Evolutionary conservation across 148 eudicot species (phyloP), one percentile per base, ranked within the genome.

Genomic region (Tetragonia tetragonoides): DNA sequence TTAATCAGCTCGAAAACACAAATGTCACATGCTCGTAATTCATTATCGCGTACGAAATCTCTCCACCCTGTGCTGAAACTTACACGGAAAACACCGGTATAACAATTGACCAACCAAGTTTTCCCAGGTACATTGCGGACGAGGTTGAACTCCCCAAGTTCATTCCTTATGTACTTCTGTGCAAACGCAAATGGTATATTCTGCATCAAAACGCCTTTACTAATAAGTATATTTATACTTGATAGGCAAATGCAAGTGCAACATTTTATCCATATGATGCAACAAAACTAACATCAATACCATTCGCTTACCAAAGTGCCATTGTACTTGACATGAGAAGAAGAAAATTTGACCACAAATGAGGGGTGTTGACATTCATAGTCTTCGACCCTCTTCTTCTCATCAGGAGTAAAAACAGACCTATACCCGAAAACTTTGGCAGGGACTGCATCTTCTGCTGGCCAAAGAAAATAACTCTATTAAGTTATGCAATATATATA

Each of bases 1-100:
- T 71, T 71, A 68, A 79, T n/a, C 73, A 79, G 66, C 72, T 79
- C 78, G 44, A 79, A 79, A 41, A 83, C 38, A 66, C 83, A 83
- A 47, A 72, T 71, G 79, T 79, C 82, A 15, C 84, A 75, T 10
- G 15, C 47, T 20, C 39, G 24, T 24, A 74, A 82, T 41, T 41
- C 18, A 54, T 77, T 72, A 14, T 77, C 77, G 54, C 42, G 39
- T 24, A 23, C 21, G 46, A 82, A 82, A 38, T 49, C 21, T 24
- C 20, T 44, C 83, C 79, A 80, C 39, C 73, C 73, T 21, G 46
- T 46, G n/a, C 68, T 34, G 44, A 69, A 51, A 18, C 18, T 68
- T 9, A 74, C 75, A 69, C 20, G 46, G 20, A 40, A 38, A 54
- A 10, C 49, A 9, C 17, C 4, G 9, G 47, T 69, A 3, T 44